These are phyloP conservation scores for Vigna radiata DNA, from an alignment of 306 rosid genomes.

Conservation along the genomic window DNA sequence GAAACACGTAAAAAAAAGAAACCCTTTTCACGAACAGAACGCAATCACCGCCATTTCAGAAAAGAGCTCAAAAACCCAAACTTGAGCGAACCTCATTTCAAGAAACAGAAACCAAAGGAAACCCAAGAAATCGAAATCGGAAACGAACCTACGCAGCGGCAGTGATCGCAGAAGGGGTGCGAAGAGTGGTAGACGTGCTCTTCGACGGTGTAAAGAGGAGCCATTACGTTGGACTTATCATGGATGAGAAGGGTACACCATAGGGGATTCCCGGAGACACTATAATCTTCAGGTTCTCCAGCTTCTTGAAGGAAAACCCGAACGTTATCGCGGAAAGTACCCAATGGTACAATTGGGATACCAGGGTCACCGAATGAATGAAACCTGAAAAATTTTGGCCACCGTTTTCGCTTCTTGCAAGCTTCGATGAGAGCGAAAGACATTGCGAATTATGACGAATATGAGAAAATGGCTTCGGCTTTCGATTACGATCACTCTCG, in stretches of 20 bases:
- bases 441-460: conserved; percentile 42
- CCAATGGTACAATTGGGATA: conserved; percentile 50
- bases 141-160: conserved; percentile 68
- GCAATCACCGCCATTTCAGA: conserved; percentile 17
- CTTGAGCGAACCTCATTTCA: not conserved
- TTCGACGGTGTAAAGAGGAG: conserved; percentile 82
- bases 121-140: not conserved
- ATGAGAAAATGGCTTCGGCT: conserved; percentile 1
- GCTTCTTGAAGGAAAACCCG: conserved; percentile 72
- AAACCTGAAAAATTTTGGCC: conserved; percentile 65
- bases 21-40: not conserved
- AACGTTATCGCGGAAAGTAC: conserved; percentile 75
- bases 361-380: conserved; percentile 72
- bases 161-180: conserved; percentile 73
- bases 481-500: conserved; percentile 38
- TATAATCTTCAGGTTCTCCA: conserved; percentile 64
- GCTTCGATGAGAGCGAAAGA: conserved; percentile 63
- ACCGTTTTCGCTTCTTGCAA: conserved; percentile 71
- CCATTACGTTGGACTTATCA: conserved; percentile 56
- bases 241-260: conserved; percentile 85
- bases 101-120: not conserved
- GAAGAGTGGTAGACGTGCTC: conserved; percentile 63
- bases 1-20: conserved; percentile 21
- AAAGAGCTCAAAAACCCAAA: not conserved
- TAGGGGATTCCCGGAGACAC: conserved; percentile 59